A percentile compares a stretch with the other conserved stretches of the same genome.
Conservation (phyloP, 2,329 filamentous ascomycete species). For the Fusarium circinatum region DNA sequence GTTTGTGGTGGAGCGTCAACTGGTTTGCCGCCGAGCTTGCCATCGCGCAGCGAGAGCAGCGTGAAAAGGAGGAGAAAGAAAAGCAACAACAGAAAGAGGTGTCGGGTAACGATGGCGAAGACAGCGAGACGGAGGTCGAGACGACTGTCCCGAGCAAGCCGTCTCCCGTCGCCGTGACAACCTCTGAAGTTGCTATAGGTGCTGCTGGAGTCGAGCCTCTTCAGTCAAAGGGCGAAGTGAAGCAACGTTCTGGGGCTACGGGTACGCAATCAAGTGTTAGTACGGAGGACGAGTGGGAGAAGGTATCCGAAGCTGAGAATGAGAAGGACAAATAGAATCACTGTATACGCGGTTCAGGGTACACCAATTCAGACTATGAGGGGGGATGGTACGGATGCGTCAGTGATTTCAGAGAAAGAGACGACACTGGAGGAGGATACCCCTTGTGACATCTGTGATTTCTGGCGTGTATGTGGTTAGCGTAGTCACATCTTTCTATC, state of each 20-base stretch:
- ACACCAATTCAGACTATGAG: neutral
- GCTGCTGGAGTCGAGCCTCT: slow-evolving; percentile 56
- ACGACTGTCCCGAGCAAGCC: slow-evolving; percentile 32
- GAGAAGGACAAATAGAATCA: slow-evolving; percentile 63
- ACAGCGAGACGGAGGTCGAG: slow-evolving; percentile 57
- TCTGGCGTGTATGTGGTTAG: slow-evolving; percentile 39
- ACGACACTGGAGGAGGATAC: slow-evolving; percentile 40
- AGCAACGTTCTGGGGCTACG: slow-evolving; percentile 56
- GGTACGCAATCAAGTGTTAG: slow-evolving; percentile 70
- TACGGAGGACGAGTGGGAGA: slow-evolving; percentile 98
- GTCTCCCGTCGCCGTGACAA: slow-evolving; percentile 25
- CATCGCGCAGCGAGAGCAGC: slow-evolving; percentile 54
- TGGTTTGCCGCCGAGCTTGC: slow-evolving; percentile 85
- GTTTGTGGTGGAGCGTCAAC: slow-evolving; percentile 94
- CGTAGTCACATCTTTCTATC: slow-evolving; percentile 28
- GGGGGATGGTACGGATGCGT: slow-evolving; percentile 1
- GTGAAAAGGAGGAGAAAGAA: slow-evolving; percentile 49
- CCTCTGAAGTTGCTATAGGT: slow-evolving; percentile 23
- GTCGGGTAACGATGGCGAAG: slow-evolving; percentile 43
- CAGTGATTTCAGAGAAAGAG: slow-evolving; percentile 11
- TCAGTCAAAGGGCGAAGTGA: slow-evolving; percentile 58
- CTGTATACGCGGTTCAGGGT: neutral
- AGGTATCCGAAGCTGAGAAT: slow-evolving; percentile 80
- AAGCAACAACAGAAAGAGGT: slow-evolving; percentile 40
- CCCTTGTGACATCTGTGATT: slow-evolving; percentile 38